A percentile compares a stretch with the other conserved stretches of the same genome.
Conservation (phyloP, 2,329 filamentous ascomycete genomes). For the Cytospora piceicola region DNA sequence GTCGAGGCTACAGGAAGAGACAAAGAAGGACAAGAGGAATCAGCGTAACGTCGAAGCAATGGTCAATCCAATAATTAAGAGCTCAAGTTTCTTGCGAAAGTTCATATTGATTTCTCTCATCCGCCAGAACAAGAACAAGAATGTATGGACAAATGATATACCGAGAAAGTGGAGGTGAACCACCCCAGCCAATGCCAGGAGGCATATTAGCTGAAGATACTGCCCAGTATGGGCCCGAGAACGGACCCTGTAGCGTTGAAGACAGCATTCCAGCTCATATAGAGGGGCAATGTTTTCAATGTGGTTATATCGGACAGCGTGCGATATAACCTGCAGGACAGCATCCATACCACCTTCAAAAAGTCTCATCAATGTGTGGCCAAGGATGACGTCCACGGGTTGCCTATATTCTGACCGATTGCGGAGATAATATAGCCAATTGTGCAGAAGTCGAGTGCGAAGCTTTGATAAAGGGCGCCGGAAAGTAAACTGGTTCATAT, state of each 20-base stretch:
- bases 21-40: too few species aligned
- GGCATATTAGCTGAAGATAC: conserved; percentile 35
- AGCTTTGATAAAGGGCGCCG: too few species aligned
- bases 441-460: conserved; percentile 41
- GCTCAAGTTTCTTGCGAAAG: conserved; percentile 25
- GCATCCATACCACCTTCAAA: conserved; percentile 39
- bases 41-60: too few species aligned
- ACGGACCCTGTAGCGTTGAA: conserved; percentile 37
- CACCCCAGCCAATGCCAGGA: conserved; percentile 39
- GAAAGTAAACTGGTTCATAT: too few species aligned
- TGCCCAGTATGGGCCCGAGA: conserved; percentile 38
- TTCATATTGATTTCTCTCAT: conserved; percentile 25
- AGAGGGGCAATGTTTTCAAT: conserved; percentile 37
- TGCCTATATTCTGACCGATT: conserved; percentile 33
- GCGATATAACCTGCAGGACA: conserved; percentile 38
- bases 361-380: conserved; percentile 37
- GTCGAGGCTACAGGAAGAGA: too few species aligned
- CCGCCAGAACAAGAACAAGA: conserved; percentile 34
- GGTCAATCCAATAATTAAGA: too few species aligned
- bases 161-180: conserved; percentile 38
- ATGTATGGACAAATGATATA: conserved; percentile 28
- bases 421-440: conserved; percentile 41
- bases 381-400: conserved; percentile 35
- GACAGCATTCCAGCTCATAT: conserved; percentile 35
- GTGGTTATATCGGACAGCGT: conserved; percentile 42